Evolutionary conservation across 192 early-diverging fungal genomes (phyloP).

Genomic region (Mortierella alpina): DNA sequence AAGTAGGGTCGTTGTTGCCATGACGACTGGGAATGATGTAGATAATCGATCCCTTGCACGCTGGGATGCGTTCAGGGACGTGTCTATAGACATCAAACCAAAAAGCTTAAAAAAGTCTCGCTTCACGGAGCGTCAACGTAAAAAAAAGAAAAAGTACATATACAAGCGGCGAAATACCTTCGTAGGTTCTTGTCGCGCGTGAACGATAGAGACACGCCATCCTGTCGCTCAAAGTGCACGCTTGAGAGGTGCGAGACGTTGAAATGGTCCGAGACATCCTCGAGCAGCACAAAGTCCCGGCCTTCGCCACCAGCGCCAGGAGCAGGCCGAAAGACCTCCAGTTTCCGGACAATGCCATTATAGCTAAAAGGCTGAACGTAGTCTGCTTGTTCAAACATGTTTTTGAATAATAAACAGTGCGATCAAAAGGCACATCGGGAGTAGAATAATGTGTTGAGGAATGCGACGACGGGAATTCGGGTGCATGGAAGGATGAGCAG

Average conservation of each 20-base stretch:
- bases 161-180: background rate
- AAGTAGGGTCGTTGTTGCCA: constrained; percentile 1
- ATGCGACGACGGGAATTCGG: too few species aligned
- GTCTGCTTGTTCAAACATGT: constrained; percentile 10
- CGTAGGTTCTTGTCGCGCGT: constrained; percentile 10
- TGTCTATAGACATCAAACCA: background rate
- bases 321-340: constrained; percentile 9
- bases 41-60: constrained; percentile 10
- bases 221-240: constrained; percentile 6
- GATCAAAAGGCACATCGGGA: too few species aligned
- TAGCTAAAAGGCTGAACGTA: constrained; percentile 16
- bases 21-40: constrained; percentile 2
- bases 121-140: background rate
- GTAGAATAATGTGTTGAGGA: too few species aligned
- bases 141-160: constrained; percentile 1
- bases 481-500: too few species aligned
- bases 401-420: background rate
- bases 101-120: background rate
- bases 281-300: constrained; percentile 20
- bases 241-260: background rate
- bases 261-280: constrained; percentile 18
- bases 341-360: constrained; percentile 11
- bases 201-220: constrained; percentile 14
- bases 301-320: background rate
- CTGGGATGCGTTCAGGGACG: constrained; percentile 23